Evolutionary conservation across 257 asterid genomes (phyloP).

Genomic region (Anisodus tanguticus): DNA sequence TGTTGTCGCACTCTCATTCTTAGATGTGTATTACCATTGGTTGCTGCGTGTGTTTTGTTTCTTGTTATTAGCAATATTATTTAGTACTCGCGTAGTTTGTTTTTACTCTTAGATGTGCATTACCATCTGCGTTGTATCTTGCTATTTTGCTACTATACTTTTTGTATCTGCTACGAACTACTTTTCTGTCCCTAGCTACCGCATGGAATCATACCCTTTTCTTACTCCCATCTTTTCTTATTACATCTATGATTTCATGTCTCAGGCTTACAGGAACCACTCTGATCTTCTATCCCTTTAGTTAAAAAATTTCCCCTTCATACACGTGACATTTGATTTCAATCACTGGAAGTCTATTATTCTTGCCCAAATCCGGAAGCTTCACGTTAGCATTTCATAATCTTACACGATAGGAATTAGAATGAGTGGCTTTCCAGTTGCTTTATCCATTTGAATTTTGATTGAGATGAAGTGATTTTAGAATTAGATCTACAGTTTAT

Average conservation of each 20-base stretch:
- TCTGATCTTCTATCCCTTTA: neutral
- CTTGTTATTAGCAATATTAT: no score
- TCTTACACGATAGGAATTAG: neutral
- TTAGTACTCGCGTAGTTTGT: no score
- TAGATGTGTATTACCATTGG: no score
- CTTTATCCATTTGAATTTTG: neutral
- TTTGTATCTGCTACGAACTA: no score
- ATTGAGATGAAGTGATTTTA: no score
- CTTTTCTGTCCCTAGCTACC: neutral
- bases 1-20: no score
- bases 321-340: neutral
- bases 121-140: no score
- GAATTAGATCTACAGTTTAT: no score
- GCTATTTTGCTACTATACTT: no score
- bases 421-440: neutral
- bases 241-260: neutral
- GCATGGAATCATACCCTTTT: neutral
- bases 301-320: neutral
- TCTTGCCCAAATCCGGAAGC: neutral
- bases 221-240: neutral
- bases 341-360: neutral
- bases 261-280: neutral
- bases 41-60: no score
- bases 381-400: neutral
- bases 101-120: no score